phyloP scores from a whole-genome alignment of 2,329 filamentous ascomycete species.

The Fusarium compactum region DNA sequence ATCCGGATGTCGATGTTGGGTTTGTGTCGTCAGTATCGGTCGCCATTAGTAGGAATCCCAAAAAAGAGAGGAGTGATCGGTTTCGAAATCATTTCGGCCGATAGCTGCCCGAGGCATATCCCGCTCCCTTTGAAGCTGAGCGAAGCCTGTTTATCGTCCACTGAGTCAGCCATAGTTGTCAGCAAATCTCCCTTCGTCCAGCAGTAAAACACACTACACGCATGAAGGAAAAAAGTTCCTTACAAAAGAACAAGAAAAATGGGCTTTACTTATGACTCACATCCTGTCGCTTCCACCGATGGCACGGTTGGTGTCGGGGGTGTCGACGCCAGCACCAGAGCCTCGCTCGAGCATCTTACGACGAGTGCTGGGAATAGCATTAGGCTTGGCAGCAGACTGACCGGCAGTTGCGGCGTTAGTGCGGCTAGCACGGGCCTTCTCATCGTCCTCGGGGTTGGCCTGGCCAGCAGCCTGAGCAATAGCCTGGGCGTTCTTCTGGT shows the following conservation, averaged over 20 bases:
- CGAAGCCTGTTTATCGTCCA: constrained; percentile 87
- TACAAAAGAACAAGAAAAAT: constrained; percentile 75
- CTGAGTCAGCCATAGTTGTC: constrained; percentile 84
- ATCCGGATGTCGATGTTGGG: constrained; percentile 47
- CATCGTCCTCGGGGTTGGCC: constrained; percentile 77
- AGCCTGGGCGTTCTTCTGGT: constrained; percentile 98
- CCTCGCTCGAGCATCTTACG: constrained; percentile 85
- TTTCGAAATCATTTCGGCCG: constrained; percentile 51
- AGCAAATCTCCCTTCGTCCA: constrained; percentile 78
- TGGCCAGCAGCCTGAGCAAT: constrained; percentile 84
- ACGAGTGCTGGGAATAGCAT: constrained; percentile 80
- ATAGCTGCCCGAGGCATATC: constrained; percentile 56
- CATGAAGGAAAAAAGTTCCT: constrained; percentile 86
- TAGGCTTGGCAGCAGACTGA: constrained; percentile 75
- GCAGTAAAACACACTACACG: constrained; percentile 81
- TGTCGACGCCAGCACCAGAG: constrained; percentile 69
- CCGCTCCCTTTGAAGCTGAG: constrained; percentile 81
- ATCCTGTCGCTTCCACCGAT: constrained; percentile 90
- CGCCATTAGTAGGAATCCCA: constrained; percentile 35
- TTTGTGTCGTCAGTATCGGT: constrained; percentile 45
- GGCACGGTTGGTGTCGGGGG: constrained; percentile 79
- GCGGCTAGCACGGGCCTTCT: constrained; percentile 78
- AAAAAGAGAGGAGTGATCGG: constrained; percentile 31
- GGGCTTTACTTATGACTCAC: constrained; percentile 80
- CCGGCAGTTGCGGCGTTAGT: constrained; percentile 74